These are phyloP conservation scores for Fraxinus ornus DNA, from an alignment of 305 asterid species.

Conservation along the genomic window DNA sequence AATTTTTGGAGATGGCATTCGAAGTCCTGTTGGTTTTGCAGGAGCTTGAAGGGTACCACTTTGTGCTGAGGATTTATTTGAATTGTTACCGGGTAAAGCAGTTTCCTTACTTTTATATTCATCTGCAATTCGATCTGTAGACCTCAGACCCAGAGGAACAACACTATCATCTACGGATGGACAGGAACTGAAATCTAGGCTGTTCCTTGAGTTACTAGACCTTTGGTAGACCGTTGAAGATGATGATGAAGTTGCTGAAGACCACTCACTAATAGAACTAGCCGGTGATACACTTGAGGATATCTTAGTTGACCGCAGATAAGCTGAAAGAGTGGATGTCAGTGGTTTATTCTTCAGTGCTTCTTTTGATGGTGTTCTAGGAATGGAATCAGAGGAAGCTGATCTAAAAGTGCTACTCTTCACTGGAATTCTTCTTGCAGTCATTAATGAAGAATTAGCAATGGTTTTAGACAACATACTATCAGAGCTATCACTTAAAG, in stretches of 20 bases:
- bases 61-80: slow-evolving; percentile 41
- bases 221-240: slow-evolving; percentile 55
- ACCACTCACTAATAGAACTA: slow-evolving; percentile 96
- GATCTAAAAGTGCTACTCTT: slow-evolving; percentile 39
- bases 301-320: slow-evolving; percentile 54
- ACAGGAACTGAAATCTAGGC: slow-evolving; percentile 60
- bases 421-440: slow-evolving; percentile 54
- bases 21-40: slow-evolving; percentile 73
- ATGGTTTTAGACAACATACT: slow-evolving; percentile 46
- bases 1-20: slow-evolving; percentile 90
- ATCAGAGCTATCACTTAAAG: slow-evolving; percentile 54
- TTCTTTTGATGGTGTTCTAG: slow-evolving; percentile 56
- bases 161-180: slow-evolving; percentile 48
- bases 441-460: slow-evolving; percentile 42
- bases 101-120: slow-evolving; percentile 34
- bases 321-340: slow-evolving; percentile 50
- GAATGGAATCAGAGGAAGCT: slow-evolving; percentile 48
- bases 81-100: slow-evolving; percentile 28
- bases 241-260: slow-evolving; percentile 79
- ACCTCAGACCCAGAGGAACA: slow-evolving; percentile 34
- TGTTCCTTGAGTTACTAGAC: slow-evolving; percentile 54
- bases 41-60: slow-evolving; percentile 47
- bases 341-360: slow-evolving; percentile 42
- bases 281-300: slow-evolving; percentile 74
- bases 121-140: slow-evolving; percentile 40